phyloP scores from a whole-genome alignment of 2,329 filamentous ascomycete species.

The Cladosporium colombiae region DNA sequence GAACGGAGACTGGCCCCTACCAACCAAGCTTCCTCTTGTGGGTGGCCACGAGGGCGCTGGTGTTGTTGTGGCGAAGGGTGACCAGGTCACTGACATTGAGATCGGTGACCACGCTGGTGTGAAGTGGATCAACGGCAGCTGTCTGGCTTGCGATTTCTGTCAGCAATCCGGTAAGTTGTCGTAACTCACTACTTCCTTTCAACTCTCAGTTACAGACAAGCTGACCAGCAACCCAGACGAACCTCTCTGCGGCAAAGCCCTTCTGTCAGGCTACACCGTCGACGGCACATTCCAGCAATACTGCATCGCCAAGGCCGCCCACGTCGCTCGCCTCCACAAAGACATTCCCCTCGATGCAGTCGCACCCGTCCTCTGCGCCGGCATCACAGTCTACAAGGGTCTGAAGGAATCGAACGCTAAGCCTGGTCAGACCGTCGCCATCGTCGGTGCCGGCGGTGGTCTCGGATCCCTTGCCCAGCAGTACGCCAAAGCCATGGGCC shows the following conservation, averaged over 20 bases:
- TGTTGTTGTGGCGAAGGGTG: constrained; percentile 76
- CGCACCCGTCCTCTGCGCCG: constrained; percentile 79
- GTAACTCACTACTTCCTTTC: constrained; percentile 30
- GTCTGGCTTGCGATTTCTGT: constrained; percentile 82
- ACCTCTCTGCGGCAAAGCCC: constrained; percentile 73
- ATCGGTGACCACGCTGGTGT: constrained; percentile 85
- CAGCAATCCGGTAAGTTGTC: constrained; percentile 76
- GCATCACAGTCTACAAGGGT: constrained; percentile 89
- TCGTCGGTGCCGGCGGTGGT: constrained; percentile 84
- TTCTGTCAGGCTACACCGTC: constrained; percentile 87
- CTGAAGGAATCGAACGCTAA: constrained; percentile 76
- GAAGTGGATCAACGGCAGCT: constrained; percentile 89
- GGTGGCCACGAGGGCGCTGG: constrained; percentile 80
- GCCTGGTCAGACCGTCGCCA: constrained; percentile 76
- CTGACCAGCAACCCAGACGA: constrained; percentile 59
- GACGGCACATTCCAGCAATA: constrained; percentile 95
- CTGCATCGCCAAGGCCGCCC: constrained; percentile 79
- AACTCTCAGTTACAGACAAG: not conserved
- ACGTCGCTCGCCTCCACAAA: constrained; percentile 80
- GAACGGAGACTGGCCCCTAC: constrained; percentile 85
- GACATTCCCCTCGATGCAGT: constrained; percentile 73
- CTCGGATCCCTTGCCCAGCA: constrained; percentile 78
- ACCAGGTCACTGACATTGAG: constrained; percentile 74
- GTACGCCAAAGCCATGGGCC: constrained; percentile 89
- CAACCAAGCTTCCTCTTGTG: constrained; percentile 80